Percentiles rank a stretch among this genome's conserved stretches.
phyloP scores from a whole-genome alignment of 768 basidiomycete species.

The Tulasnella sp. region DNA sequence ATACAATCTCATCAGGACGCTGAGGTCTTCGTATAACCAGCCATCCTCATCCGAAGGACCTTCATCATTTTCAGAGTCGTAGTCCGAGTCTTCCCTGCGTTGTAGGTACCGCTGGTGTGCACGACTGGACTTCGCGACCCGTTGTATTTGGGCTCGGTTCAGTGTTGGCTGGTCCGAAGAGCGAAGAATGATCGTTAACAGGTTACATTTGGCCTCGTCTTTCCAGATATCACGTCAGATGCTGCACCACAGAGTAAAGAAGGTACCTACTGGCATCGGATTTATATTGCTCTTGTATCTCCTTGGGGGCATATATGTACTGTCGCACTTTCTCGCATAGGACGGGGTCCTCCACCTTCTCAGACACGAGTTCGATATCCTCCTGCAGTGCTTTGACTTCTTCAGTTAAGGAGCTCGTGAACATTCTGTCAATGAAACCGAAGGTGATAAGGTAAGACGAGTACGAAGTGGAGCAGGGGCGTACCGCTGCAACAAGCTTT shows the following conservation, averaged over 20 bases:
- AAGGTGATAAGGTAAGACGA: background rate
- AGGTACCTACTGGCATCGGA: slow-evolving; percentile 57
- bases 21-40: slow-evolving; percentile 90
- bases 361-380: slow-evolving; percentile 76
- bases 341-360: slow-evolving; percentile 77
- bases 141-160: slow-evolving; percentile 64
- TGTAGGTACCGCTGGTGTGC: slow-evolving; percentile 68
- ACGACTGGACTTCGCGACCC: slow-evolving; percentile 61
- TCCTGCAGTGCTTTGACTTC: slow-evolving; percentile 76
- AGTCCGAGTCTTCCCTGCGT: slow-evolving; percentile 39
- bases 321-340: slow-evolving; percentile 79
- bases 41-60: slow-evolving; percentile 90
- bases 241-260: too few species aligned
- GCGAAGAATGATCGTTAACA: slow-evolving; percentile 69
- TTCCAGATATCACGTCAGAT: background rate
- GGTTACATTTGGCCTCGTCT: slow-evolving; percentile 58
- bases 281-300: slow-evolving; percentile 75
- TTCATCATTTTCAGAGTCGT: slow-evolving; percentile 85
- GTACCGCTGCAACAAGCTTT: slow-evolving; percentile 79
- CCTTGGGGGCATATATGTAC: slow-evolving; percentile 76
- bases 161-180: slow-evolving; percentile 64
- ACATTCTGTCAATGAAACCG: slow-evolving; percentile 52
- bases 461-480: slow-evolving; percentile 13
- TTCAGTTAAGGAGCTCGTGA: slow-evolving; percentile 81
- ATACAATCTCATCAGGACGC: slow-evolving; percentile 65